These are phyloP conservation scores for Graphiopsis chlorocephala DNA, from an alignment of 2,329 filamentous ascomycete genomes.

Conservation along the genomic window DNA sequence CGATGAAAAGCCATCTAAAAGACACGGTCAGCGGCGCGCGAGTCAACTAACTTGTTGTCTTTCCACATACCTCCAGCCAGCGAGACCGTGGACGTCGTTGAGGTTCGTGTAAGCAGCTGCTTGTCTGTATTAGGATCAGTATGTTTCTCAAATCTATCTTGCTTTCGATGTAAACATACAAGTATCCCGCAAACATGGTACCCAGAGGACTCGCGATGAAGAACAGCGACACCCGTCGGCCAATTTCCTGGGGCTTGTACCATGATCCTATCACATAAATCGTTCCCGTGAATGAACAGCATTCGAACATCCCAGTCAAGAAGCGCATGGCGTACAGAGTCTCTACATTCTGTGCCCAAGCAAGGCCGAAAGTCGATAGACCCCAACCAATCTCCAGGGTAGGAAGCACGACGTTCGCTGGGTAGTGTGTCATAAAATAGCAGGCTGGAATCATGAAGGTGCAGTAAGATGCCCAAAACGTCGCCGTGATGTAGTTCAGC, in stretches of 20 bases:
- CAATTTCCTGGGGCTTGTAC: conserved; percentile 60
- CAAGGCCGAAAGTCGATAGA: background rate
- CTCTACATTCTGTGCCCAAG: conserved; percentile 3
- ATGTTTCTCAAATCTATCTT: no score
- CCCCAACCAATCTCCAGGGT: background rate
- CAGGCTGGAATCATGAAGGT: conserved; percentile 1
- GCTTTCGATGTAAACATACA: conserved; percentile 51
- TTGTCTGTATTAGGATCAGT: conserved; percentile 29
- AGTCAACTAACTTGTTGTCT: background rate
- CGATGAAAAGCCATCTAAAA: conserved; percentile 57
- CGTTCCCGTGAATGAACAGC: conserved; percentile 37
- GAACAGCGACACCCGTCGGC: conserved; percentile 61
- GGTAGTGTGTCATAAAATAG: conserved; percentile 3
- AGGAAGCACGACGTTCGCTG: background rate
- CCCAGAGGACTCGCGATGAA: conserved; percentile 59
- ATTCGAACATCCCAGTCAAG: background rate
- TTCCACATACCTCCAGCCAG: background rate
- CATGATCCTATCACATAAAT: conserved; percentile 61
- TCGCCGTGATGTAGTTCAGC: background rate
- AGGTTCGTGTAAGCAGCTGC: background rate
- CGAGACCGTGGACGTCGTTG: background rate
- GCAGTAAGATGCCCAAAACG: conserved; percentile 1
- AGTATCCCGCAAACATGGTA: conserved; percentile 61
- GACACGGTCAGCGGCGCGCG: conserved; percentile 47
- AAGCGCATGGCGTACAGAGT: background rate